Base-by-base conservation (phyloP, 2,329 filamentous ascomycete genomes). In the Colletotrichum musae region DNA sequence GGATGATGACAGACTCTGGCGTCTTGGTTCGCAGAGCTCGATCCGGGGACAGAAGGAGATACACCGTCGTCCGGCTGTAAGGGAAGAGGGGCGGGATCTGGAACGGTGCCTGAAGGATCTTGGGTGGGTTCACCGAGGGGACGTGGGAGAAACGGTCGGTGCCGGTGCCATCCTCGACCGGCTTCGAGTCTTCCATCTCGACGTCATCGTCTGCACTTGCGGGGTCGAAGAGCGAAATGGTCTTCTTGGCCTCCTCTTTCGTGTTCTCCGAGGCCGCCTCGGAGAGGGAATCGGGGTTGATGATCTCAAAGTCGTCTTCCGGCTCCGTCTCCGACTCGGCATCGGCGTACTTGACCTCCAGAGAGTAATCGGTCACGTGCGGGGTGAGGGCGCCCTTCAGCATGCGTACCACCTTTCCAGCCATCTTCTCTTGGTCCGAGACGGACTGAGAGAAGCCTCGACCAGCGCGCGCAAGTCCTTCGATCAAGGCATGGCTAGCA, bases 331-430 rank as follows among this genome's bases (percentile, higher is more conserved):
- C 56, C 5, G 62, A 70, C 15, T 73, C 75, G 4, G 70, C 65
- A 6, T 68, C 67, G 5, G 68, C 16, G 72, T 92, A 93, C 62
- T 89, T 87, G 70, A 93, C 80, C 73, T 92, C 88, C 1, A 94
- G 80, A 0, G 82, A 84, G 74, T 91, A 93, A 74, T 93, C 86
- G 16, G 80, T 85, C 52, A 93, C 82, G 71, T 93, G 91, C 0
- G 91, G 90, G 2, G 87, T 89, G 21, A 94, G 78, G 0, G 91
- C 89, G 0, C 88, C 92, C 75, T 92, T 93, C 65, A 94, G 82
- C 92, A 94, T 94, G 2, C 92, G 86, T 2, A 94, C 85, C 1
- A 94, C 85, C 75, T 92, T 92, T 71, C 81, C 87, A 73, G 92
- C 89, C 79, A 93, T 88, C 74, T 90, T 89, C 76, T 94, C 92